Conservation (phyloP, 163 green algal species). For the Prototheca wickerhamii region DNA sequence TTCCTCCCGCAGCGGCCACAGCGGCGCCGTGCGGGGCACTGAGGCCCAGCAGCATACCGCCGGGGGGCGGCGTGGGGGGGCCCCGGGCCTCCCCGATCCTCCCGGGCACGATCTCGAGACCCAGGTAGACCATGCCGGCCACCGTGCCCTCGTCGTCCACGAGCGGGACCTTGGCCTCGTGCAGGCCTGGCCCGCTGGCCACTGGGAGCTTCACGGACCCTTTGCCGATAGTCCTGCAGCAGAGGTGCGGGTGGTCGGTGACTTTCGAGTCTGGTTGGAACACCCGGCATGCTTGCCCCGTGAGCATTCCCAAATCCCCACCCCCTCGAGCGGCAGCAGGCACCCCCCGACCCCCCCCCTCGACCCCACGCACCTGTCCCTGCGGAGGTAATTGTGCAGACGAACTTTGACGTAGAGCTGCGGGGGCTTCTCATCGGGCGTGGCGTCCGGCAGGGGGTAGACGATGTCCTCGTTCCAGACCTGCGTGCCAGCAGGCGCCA, state of each 20-base stretch:
- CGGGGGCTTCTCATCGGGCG: background rate
- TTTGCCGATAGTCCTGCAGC: background rate
- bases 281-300: no score
- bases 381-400: constrained; percentile 1
- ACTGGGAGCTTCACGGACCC: background rate
- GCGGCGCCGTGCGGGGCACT: background rate
- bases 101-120: constrained; percentile 1
- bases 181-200: background rate
- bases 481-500: background rate
- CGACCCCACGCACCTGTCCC: background rate
- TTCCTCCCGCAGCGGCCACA: background rate
- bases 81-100: background rate
- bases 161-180: constrained; percentile 10
- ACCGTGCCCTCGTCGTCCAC: background rate
- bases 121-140: constrained; percentile 10
- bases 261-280: no score
- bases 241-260: background rate
- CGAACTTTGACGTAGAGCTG: background rate
- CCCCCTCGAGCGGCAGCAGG: background rate
- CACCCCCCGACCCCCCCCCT: no score
- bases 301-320: background rate
- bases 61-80: background rate
- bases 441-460: background rate
- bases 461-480: background rate
- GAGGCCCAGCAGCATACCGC: background rate